Evolutionary conservation across 2,329 filamentous ascomycete genomes (phyloP), one percentile per base, ranked within the genome.

Genomic region (Ceratocystis huliohia): DNA sequence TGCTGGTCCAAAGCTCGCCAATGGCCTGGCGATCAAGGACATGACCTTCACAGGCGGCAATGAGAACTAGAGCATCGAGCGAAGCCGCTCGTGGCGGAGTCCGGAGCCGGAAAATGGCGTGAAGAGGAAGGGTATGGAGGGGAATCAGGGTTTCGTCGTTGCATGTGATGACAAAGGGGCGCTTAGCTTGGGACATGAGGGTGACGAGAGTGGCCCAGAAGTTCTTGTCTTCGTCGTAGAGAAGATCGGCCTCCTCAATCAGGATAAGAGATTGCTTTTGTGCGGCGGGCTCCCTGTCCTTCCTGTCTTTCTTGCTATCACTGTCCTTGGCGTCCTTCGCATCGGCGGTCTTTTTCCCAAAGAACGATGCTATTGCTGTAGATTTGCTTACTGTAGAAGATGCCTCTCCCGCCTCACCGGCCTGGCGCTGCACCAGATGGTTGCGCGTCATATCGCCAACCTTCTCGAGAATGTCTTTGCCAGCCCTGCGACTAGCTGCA

Each of bases 361-460:
- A 66, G 48, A 65, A 65, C 20, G 46, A 44, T 4, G 72, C 69
- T 22, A 75, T 72, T 28, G 28, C 25, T 59, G 56, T 8, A n/a
- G 28, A 59, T 13, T 59, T 59, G 30, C 13, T 37, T 30, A 28
- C 56, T 4, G 28, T 8, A n/a, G 56, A 37, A n/a, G 56, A 37
- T 6, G 28, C 28, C 15, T 59, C 56, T 28, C 28, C 5, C 4
- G 56, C 8, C 7, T 59, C 28, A 22, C 73, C 72, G 10, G 74
- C 72, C 17, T 72, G 70, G 62, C 78, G 79, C 65, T 80, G 80
- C 22, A 99, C 93, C 1, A 96, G 81, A 75, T 99, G 94, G 71
- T 99, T 97, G 69, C 87, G 87, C 3, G 91, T 94, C 93, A 99
- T 97, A 75, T 99, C 91, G 50, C 94, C 95, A 57, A 99, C 90